A percentile compares a stretch with the other conserved stretches of the same genome.
Conservation (phyloP, 345 rosid species). For the Fremontodendron californicum region DNA sequence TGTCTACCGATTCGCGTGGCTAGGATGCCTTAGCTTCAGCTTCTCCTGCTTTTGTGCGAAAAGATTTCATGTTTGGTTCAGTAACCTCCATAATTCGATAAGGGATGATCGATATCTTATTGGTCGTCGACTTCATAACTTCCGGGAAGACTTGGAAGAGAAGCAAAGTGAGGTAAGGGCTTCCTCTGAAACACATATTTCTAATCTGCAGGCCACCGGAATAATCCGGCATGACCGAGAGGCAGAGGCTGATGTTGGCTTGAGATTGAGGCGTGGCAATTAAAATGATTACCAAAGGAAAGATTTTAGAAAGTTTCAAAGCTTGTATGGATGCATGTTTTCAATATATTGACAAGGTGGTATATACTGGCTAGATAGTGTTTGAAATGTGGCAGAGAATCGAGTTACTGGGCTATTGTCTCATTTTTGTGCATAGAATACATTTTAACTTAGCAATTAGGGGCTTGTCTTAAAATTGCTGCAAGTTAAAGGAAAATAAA, state of each 20-base stretch:
- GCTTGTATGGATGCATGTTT: not conserved
- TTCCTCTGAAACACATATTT: slow-evolving; percentile 22
- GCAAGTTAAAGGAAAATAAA: not conserved
- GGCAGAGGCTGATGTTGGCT: slow-evolving; percentile 50
- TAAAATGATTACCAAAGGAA: slow-evolving; percentile 27
- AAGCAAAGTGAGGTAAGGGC: slow-evolving; percentile 27
- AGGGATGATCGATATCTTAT: slow-evolving; percentile 91
- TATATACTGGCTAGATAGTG: not conserved
- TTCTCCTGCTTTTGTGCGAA: slow-evolving; percentile 71
- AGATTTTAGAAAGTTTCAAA: not conserved
- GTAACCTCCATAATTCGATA: slow-evolving; percentile 96
- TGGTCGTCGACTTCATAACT: slow-evolving; percentile 93
- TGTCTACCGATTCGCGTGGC: slow-evolving; percentile 93
- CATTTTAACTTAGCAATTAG: not conserved
- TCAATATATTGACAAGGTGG: not conserved
- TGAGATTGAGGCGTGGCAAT: slow-evolving; percentile 53
- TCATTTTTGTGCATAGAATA: slow-evolving; percentile 6
- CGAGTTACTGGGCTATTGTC: not conserved
- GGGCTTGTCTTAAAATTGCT: not conserved
- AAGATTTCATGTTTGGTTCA: slow-evolving; percentile 88
- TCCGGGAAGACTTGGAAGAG: slow-evolving; percentile 49
- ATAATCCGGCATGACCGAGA: slow-evolving; percentile 30
- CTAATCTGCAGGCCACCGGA: slow-evolving; percentile 22
- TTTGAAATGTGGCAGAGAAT: not conserved
- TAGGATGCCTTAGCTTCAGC: slow-evolving; percentile 82